Evolutionary conservation across 139 green algal species (phyloP).

Genomic region (Ostreobium quekettii): DNA sequence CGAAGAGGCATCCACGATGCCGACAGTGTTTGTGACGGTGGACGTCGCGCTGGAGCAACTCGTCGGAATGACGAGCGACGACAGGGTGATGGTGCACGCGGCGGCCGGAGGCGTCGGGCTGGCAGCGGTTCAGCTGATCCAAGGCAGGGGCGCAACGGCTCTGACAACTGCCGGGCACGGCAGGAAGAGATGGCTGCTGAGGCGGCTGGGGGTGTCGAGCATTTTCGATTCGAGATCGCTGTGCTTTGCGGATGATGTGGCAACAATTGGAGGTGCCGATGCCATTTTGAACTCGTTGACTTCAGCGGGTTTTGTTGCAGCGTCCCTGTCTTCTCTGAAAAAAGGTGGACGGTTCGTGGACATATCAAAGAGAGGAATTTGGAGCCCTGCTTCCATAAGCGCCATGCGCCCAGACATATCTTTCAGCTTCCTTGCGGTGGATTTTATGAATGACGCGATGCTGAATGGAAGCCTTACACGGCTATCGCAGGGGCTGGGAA

Average conservation of each 20-base stretch:
- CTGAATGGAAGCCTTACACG: constrained; percentile 27
- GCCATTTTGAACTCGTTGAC: constrained; percentile 78
- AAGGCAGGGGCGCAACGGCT: constrained; percentile 23
- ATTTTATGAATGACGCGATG: constrained; percentile 48
- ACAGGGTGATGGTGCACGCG: constrained; percentile 59
- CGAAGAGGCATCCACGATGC: constrained; percentile 60
- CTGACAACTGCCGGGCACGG: constrained; percentile 58
- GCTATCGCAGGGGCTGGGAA: constrained; percentile 30
- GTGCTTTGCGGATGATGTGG: constrained; percentile 48
- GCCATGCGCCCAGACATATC: constrained; percentile 66
- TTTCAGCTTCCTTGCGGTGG: constrained; percentile 58
- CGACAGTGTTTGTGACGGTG: constrained; percentile 75
- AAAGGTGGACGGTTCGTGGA: constrained; percentile 60
- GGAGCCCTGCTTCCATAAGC: constrained; percentile 38
- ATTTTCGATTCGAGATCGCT: constrained; percentile 55
- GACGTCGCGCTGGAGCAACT: constrained; percentile 45
- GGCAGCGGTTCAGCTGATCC: constrained; percentile 53
- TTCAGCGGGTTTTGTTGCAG: constrained; percentile 65
- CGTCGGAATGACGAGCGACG: constrained; percentile 14
- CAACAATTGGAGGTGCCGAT: constrained; percentile 27
- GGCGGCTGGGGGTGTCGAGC: constrained; percentile 35
- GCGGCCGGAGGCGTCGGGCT: constrained; percentile 70
- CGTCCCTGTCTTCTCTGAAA: constrained; percentile 44
- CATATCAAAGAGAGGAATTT: constrained; percentile 87
- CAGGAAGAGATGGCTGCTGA: constrained; percentile 61